Conservation (phyloP, 140 eudicot genomes). For the Senecio squalidus region DNA sequence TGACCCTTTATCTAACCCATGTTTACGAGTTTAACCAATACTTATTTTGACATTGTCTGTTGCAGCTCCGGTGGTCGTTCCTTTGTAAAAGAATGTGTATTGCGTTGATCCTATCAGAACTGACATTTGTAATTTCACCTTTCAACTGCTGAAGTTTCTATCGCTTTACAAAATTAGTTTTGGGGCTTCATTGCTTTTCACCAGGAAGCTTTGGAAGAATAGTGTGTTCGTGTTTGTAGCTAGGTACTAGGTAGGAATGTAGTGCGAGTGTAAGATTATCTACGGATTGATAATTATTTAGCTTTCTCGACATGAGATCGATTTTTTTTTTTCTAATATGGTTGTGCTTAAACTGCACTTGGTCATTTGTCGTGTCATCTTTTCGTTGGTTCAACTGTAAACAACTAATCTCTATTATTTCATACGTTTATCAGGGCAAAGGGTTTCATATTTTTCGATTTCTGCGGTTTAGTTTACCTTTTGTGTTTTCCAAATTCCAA, state of each 20-base stretch:
- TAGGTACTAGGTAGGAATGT: constrained; percentile 28
- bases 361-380: constrained; percentile 2
- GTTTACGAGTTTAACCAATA: neutral
- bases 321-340: neutral
- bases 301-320: neutral
- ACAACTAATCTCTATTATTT: neutral
- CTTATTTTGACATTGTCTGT: constrained; percentile 12
- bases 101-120: constrained; percentile 42
- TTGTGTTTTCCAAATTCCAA: too few species aligned
- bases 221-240: constrained; percentile 14
- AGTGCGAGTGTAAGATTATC: constrained; percentile 12
- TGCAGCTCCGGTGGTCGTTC: constrained; percentile 89
- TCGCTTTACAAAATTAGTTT: constrained; percentile 2
- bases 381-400: neutral
- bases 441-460: too few species aligned
- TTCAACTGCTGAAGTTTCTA: neutral
- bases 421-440: neutral
- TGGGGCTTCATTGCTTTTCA: constrained; percentile 14
- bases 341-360: constrained; percentile 2
- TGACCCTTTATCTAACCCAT: neutral
- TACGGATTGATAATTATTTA: constrained; percentile 6
- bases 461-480: too few species aligned
- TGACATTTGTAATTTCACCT: constrained; percentile 5
- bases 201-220: constrained; percentile 16
- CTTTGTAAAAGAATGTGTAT: constrained; percentile 73